phyloP scores from a whole-genome alignment of 495 filamentous ascomycete species.

The Penicillium alfredii region DNA sequence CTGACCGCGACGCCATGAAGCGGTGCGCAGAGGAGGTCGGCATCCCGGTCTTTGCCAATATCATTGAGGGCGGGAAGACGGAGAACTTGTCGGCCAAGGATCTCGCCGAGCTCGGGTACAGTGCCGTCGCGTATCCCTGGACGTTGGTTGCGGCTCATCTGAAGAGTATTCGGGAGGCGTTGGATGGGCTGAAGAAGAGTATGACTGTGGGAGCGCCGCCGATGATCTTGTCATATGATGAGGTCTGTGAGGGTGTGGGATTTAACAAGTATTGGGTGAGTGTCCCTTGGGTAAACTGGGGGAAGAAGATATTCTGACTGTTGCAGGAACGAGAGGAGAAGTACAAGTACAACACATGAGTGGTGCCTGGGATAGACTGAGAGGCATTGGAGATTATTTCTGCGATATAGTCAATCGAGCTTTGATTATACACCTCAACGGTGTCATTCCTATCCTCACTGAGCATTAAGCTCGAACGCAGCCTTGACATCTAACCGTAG shows the following conservation, averaged over 20 bases:
- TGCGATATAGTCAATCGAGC: too few species aligned
- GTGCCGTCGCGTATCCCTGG: slow-evolving; percentile 39
- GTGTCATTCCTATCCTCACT: too few species aligned
- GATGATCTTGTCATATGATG: slow-evolving; percentile 29
- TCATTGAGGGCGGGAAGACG: slow-evolving; percentile 41
- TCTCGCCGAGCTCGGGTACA: slow-evolving; percentile 31
- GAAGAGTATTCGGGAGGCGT: slow-evolving; percentile 32
- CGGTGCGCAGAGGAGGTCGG: slow-evolving; percentile 27
- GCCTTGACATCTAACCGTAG: too few species aligned
- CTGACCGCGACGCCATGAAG: slow-evolving; percentile 34
- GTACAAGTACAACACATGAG: slow-evolving; percentile 21
- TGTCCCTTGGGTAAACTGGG: slow-evolving; percentile 1
- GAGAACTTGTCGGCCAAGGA: slow-evolving; percentile 37
- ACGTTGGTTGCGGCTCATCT: slow-evolving; percentile 36
- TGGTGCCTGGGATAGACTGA: too few species aligned
- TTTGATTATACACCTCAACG: too few species aligned
- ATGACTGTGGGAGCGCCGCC: slow-evolving; percentile 26
- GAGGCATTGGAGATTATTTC: too few species aligned
- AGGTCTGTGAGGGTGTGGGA: slow-evolving; percentile 38
- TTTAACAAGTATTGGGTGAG: slow-evolving; percentile 39
- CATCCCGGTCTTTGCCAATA: slow-evolving; percentile 37
- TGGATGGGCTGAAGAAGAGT: slow-evolving; percentile 33
- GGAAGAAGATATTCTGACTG: slow-evolving; percentile 6
- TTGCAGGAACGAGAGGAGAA: slow-evolving; percentile 15
- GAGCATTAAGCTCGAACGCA: too few species aligned